These are phyloP conservation scores for Ustulina deusta DNA, from an alignment of 2,329 filamentous ascomycete species.

Conservation along the genomic window DNA sequence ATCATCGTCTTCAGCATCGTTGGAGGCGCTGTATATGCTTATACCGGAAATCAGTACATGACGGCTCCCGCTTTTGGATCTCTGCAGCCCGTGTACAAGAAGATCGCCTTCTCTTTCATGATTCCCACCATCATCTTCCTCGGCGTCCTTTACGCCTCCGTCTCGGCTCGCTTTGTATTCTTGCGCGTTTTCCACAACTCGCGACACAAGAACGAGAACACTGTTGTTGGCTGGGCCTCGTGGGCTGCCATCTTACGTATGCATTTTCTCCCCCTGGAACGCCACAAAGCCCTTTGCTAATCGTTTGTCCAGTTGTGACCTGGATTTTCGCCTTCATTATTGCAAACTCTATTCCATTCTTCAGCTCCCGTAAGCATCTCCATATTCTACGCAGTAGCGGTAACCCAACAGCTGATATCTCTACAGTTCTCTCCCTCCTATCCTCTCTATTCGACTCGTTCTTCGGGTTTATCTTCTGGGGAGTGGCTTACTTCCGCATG, in stretches of 20 bases:
- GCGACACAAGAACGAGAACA: constrained; percentile 83
- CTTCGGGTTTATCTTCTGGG: constrained; percentile 97
- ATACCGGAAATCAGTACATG: constrained; percentile 90
- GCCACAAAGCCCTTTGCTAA: neutral
- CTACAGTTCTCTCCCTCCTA: constrained; percentile 74
- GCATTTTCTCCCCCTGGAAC: constrained; percentile 45
- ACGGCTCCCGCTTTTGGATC: constrained; percentile 89
- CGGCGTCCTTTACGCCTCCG: constrained; percentile 89
- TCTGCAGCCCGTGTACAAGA: constrained; percentile 82
- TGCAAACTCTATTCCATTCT: constrained; percentile 93
- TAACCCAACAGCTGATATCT: constrained; percentile 21
- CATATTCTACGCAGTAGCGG: no score
- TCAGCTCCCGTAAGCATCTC: constrained; percentile 72
- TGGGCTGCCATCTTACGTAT: constrained; percentile 79
- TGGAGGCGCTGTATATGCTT: constrained; percentile 84
- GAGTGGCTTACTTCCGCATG: constrained; percentile 83
- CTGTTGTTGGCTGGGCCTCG: constrained; percentile 79
- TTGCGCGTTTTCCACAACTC: constrained; percentile 87
- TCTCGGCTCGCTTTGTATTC: constrained; percentile 90
- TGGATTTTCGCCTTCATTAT: constrained; percentile 95
- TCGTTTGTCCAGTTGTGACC: constrained; percentile 61
- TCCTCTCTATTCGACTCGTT: constrained; percentile 92
- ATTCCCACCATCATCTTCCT: constrained; percentile 94
- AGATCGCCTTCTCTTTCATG: constrained; percentile 94
- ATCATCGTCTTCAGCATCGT: constrained; percentile 87